Evolutionary conservation across 306 rosid genomes (phyloP).

Genomic region (Medicago ruthenica): DNA sequence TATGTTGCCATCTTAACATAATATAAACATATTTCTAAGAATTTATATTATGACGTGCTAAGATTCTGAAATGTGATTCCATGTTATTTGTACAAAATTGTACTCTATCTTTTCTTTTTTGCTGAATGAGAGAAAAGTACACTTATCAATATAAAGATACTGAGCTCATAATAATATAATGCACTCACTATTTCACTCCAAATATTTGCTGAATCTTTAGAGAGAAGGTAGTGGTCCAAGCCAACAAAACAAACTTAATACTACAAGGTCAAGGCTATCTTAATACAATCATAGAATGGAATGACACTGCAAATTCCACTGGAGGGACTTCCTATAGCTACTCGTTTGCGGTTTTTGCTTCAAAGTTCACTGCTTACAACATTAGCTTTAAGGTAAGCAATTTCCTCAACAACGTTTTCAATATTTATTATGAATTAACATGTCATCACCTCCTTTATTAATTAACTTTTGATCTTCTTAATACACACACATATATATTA

Average conservation of each 20-base stretch:
- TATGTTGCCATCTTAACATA: too few species aligned
- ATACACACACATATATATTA: neutral
- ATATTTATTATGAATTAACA: too few species aligned
- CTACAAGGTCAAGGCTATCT: constrained; percentile 78
- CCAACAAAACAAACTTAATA: constrained; percentile 72
- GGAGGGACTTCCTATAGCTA: constrained; percentile 72
- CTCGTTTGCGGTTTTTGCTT: constrained; percentile 64
- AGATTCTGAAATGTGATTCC: neutral
- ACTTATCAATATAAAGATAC: too few species aligned
- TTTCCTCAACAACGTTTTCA: neutral
- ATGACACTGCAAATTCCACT: constrained; percentile 81
- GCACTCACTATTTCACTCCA: constrained; percentile 6
- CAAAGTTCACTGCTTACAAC: constrained; percentile 73
- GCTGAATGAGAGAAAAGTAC: too few species aligned
- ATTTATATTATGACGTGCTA: neutral
- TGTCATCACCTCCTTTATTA: too few species aligned
- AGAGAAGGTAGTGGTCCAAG: constrained; percentile 73
- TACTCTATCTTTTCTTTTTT: neutral
- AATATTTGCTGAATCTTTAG: constrained; percentile 43
- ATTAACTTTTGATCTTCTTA: too few species aligned
- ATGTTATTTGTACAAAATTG: neutral
- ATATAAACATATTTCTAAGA: too few species aligned
- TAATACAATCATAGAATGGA: constrained; percentile 74
- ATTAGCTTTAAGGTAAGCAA: constrained; percentile 73
- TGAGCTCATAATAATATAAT: neutral